These are phyloP conservation scores for Raphanus hybrid DNA, from an alignment of 441 rosid species.

Conservation along the genomic window DNA sequence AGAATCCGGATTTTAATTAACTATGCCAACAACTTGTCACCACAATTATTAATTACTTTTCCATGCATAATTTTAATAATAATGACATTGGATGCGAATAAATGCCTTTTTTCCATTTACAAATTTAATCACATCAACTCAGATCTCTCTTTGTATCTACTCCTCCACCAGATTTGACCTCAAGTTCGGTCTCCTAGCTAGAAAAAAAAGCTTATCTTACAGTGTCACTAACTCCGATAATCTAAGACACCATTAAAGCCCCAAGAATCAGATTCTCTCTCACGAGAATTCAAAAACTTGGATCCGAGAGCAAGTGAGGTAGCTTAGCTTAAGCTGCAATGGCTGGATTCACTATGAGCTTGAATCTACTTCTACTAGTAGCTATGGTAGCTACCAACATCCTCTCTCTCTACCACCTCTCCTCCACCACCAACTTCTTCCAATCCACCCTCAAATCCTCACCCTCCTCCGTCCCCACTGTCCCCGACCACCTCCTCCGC, in stretches of 20 bases:
- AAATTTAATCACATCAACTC: constrained; percentile 12
- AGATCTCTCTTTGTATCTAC: constrained; percentile 31
- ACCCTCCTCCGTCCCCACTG: constrained; percentile 48
- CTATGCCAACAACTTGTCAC: background rate
- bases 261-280: constrained; percentile 15
- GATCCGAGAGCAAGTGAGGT: background rate
- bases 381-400: constrained; percentile 93
- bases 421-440: constrained; percentile 59
- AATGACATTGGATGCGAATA: constrained; percentile 39
- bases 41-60: constrained; percentile 4
- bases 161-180: constrained; percentile 32
- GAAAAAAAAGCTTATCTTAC: constrained; percentile 43
- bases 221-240: constrained; percentile 31
- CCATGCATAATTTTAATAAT: constrained; percentile 14
- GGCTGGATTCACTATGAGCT: constrained; percentile 86
- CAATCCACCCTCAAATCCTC: constrained; percentile 55
- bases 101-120: background rate
- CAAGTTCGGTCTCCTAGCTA: background rate
- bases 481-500: constrained; percentile 81
- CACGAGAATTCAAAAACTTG: background rate
- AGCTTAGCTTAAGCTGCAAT: background rate
- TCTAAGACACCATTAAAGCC: constrained; percentile 28
- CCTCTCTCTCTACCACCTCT: constrained; percentile 93
- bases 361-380: constrained; percentile 75
- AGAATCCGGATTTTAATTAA: background rate